These are phyloP conservation scores for Trichoderma guizhouense DNA, from an alignment of 2,329 filamentous ascomycete genomes.

Conservation along the genomic window DNA sequence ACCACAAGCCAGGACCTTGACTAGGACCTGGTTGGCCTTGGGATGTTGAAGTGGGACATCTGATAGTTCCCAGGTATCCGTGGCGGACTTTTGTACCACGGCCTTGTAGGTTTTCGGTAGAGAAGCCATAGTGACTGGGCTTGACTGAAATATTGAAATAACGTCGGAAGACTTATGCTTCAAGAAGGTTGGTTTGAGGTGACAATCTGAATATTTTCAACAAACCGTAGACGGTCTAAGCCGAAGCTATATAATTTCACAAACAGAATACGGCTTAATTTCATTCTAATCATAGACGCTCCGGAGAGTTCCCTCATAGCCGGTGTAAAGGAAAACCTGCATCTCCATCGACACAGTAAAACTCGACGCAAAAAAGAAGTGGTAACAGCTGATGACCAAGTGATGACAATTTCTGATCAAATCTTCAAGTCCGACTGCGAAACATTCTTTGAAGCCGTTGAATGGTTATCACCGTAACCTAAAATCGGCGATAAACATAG, in stretches of 20 bases:
- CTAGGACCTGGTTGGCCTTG: too few relatives aligned
- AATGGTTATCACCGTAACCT: background rate
- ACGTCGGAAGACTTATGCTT: background rate
- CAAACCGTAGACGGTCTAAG: background rate
- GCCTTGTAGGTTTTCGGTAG: background rate
- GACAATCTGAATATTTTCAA: background rate
- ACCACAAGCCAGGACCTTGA: too few relatives aligned
- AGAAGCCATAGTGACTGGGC: background rate
- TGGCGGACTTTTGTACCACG: background rate
- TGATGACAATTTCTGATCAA: background rate
- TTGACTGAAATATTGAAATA: background rate
- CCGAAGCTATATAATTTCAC: background rate
- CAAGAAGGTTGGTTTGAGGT: background rate
- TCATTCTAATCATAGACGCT: background rate
- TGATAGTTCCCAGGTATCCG: too few relatives aligned
- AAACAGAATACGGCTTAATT: background rate
- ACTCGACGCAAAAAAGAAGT: background rate
- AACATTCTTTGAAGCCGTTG: background rate
- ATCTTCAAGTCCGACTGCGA: background rate
- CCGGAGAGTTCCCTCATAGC: background rate
- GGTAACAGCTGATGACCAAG: background rate
- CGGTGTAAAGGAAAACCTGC: background rate
- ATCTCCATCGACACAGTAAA: background rate
- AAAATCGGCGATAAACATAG: background rate
- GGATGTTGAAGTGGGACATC: too few relatives aligned